These are phyloP conservation scores for Cutaneotrichosporon sp. DNA, from an alignment of 1,284 basidiomycete genomes.

Conservation along the genomic window DNA sequence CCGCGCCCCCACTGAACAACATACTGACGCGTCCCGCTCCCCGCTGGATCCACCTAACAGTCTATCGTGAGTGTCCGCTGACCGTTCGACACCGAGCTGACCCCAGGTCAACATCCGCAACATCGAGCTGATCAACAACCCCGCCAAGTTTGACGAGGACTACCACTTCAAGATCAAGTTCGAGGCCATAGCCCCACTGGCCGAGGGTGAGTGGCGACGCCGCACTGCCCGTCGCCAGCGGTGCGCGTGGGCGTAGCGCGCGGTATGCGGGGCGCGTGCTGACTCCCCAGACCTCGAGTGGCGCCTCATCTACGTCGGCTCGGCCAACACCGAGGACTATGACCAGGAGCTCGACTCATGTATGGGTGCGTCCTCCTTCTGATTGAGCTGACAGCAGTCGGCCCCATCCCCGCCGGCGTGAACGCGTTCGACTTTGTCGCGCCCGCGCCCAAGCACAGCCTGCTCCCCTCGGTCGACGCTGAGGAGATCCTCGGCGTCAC, in stretches of 20 bases:
- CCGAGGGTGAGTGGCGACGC: slow-evolving; percentile 65
- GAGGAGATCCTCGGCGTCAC: slow-evolving; percentile 75
- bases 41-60: slow-evolving; percentile 23
- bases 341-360: slow-evolving; percentile 97
- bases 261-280: not conserved
- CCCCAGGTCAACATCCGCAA: slow-evolving; percentile 56
- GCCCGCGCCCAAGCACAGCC: slow-evolving; percentile 65
- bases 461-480: slow-evolving; percentile 62
- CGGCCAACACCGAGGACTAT: slow-evolving; percentile 83
- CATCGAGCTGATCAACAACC: slow-evolving; percentile 83
- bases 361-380: slow-evolving; percentile 61
- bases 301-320: slow-evolving; percentile 96
- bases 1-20: not conserved
- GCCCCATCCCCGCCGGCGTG: slow-evolving; percentile 89
- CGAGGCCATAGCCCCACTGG: slow-evolving; percentile 90
- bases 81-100: not conserved
- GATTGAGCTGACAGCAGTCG: slow-evolving; percentile 58
- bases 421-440: slow-evolving; percentile 97
- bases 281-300: slow-evolving; percentile 83
- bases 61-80: slow-evolving; percentile 42
- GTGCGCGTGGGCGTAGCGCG: not conserved
- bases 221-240: not conserved
- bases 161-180: slow-evolving; percentile 97
- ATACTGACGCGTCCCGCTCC: slow-evolving; percentile 2
- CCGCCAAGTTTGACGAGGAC: slow-evolving; percentile 83